phyloP scores from a whole-genome alignment of 352 stramenopile genomes.

The Pythium guiyangense region DNA sequence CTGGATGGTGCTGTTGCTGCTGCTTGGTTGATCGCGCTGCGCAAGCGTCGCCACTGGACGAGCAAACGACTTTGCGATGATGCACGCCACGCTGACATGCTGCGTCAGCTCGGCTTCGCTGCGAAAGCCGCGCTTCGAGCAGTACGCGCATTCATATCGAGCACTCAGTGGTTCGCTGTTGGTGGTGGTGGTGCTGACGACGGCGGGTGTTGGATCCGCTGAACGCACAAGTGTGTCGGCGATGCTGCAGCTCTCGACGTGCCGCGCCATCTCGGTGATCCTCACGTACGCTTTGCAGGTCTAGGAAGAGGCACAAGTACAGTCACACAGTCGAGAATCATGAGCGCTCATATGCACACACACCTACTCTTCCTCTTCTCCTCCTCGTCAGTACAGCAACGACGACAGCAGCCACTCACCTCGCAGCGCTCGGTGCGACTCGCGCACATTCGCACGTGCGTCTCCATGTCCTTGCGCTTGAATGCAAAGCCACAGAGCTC shows the following conservation, averaged over 20 bases:
- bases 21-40: too few relatives aligned
- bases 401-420: constrained; percentile 17
- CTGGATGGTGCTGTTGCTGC: background rate
- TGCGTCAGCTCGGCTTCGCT: constrained; percentile 19
- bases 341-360: background rate
- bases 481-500: constrained; percentile 36
- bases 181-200: background rate
- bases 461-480: constrained; percentile 32
- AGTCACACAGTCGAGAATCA: too few relatives aligned
- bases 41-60: too few relatives aligned
- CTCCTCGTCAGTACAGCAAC: background rate
- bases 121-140: constrained; percentile 23
- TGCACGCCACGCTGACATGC: constrained; percentile 31
- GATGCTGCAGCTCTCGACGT: background rate
- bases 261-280: background rate
- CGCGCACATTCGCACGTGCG: constrained; percentile 34
- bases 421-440: constrained; percentile 55
- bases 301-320: background rate
- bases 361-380: background rate
- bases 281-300: background rate
- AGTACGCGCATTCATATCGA: constrained; percentile 37
- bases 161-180: background rate
- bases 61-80: constrained; percentile 33
- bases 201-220: background rate
- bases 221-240: background rate